These are phyloP conservation scores for Triglochin maritima DNA, from an alignment of 106 monocot genomes.

Conservation along the genomic window DNA sequence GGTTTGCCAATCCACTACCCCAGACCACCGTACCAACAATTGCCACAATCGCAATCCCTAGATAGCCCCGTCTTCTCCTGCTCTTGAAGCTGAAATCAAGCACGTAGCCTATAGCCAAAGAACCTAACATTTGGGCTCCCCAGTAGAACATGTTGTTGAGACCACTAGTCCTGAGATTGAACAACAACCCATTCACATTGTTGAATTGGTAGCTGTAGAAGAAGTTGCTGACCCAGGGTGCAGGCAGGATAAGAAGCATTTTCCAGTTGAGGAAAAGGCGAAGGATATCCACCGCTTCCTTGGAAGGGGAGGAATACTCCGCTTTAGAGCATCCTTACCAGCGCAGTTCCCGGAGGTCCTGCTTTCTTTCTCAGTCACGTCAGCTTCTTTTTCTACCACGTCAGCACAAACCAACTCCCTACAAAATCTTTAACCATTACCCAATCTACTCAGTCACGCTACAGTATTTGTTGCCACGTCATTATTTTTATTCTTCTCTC, in stretches of 20 bases:
- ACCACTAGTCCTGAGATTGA: constrained; percentile 76
- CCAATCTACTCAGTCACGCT: too few species aligned
- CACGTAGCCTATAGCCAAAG: constrained; percentile 49
- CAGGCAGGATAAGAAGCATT: constrained; percentile 75
- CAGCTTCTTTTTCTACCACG: too few species aligned
- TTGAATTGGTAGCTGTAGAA: constrained; percentile 99
- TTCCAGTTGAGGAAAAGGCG: constrained; percentile 64
- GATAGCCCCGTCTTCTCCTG: constrained; percentile 52
- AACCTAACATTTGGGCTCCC: constrained; percentile 92
- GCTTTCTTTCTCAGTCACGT: too few species aligned
- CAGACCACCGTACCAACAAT: constrained; percentile 60
- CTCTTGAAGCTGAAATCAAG: constrained; percentile 55
- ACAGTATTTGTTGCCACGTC: too few species aligned
- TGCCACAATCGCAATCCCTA: constrained; percentile 53
- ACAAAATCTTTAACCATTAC: too few species aligned
- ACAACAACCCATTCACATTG: constrained; percentile 75
- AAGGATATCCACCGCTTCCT: constrained; percentile 41
- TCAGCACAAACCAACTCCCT: too few species aligned
- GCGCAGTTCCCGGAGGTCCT: too few species aligned
- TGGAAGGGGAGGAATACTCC: constrained; percentile 33
- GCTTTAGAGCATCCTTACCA: too few species aligned
- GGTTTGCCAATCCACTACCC: constrained; percentile 83
- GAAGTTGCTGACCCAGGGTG: constrained; percentile 96
- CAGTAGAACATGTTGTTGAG: constrained; percentile 96
- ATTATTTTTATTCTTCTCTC: too few species aligned